A percentile compares a stretch with the other conserved stretches of the same genome.
phyloP scores from a whole-genome alignment of 805 yeast genomes.

The Brettanomyces sp. region DNA sequence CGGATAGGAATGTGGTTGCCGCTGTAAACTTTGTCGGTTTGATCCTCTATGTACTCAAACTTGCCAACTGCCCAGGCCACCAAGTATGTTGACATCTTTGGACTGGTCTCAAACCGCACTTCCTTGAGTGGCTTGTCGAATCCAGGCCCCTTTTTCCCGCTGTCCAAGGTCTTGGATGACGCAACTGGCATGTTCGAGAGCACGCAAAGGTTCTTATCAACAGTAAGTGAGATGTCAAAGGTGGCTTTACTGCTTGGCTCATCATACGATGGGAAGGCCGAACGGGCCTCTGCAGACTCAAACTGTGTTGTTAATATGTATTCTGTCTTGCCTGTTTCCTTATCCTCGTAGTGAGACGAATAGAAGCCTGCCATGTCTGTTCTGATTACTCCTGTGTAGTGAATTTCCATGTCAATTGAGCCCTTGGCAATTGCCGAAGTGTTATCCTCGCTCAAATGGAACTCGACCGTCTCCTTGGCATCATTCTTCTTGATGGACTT shows the following conservation, averaged over 20 bases:
- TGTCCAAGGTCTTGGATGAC: constrained; percentile 11
- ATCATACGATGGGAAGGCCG: constrained; percentile 51
- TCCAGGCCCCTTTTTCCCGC: constrained; percentile 14
- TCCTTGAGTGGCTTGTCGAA: constrained; percentile 7
- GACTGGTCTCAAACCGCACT: constrained; percentile 36
- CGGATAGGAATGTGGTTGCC: constrained; percentile 38
- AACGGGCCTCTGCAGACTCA: constrained; percentile 50
- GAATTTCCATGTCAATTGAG: constrained; percentile 21
- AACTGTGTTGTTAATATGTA: constrained; percentile 44
- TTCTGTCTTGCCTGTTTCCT: constrained; percentile 24
- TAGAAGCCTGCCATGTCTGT: constrained; percentile 52
- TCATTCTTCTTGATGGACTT: constrained; percentile 16
- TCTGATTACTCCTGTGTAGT: constrained; percentile 36
- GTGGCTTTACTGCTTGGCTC: constrained; percentile 50
- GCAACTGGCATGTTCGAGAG: constrained; percentile 40
- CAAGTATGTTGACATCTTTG: constrained; percentile 46
- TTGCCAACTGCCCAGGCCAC: constrained; percentile 54
- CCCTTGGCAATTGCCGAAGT: constrained; percentile 27
- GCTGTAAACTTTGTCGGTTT: constrained; percentile 30
- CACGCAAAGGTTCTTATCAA: constrained; percentile 25
- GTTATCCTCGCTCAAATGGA: constrained; percentile 32
- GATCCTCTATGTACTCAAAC: constrained; percentile 42
- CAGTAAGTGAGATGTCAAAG: constrained; percentile 35
- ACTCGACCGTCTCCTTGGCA: constrained; percentile 52
- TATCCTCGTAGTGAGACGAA: constrained; percentile 33